Evolutionary conservation across 1,139 yeast species (phyloP), one percentile per base, ranked within the genome.

Genomic region (Hansenula anomala): DNA sequence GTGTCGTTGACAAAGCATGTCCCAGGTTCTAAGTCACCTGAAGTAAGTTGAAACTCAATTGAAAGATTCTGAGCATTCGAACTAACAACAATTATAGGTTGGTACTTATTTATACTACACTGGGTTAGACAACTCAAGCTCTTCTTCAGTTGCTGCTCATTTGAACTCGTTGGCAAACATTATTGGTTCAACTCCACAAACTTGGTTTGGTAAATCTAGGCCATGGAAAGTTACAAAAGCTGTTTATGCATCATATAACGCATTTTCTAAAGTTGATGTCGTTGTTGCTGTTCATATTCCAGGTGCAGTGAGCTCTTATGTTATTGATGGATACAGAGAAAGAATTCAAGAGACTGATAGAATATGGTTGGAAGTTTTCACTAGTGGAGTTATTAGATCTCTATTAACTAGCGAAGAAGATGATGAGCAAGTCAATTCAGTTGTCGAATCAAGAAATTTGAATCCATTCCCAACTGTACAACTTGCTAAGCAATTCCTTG

Each of bases 311-410:
- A 94, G 87, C 55, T 81, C 95, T 2, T 83, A 76, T 56, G 73
- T 81, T 18, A 67, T 86, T 38, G 76, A 75, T 45, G 65, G 67
- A 9, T 60, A 64, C 30, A 81, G 81, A 18, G 77, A 74, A 38
- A 67, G 64, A 45, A 48, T 57, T 7, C 48, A 52, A n/a, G 63
- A 65, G 19, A 63, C 64, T 26, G 74, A 72, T 5, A 51, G 58
- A 33, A 48, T 78, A 28, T 92, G 97, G 97, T 67, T 71, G 18
- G 98, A 92, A 58, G 83, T 95, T 0, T 88, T 81, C 60, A 78
- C 85, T 42, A 80, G 90, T 48, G 79, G 89, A 4, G 69, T 89
- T 48, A 75, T 87, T 22, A 73, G 99, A 52, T 69, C 90, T 12
- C 60, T 92, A 31, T 66, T 89, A 46, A 56, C 77, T 63, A 78